phyloP scores from a whole-genome alignment of 2,329 filamentous ascomycete genomes.

The Cryphonectria naterciae region DNA sequence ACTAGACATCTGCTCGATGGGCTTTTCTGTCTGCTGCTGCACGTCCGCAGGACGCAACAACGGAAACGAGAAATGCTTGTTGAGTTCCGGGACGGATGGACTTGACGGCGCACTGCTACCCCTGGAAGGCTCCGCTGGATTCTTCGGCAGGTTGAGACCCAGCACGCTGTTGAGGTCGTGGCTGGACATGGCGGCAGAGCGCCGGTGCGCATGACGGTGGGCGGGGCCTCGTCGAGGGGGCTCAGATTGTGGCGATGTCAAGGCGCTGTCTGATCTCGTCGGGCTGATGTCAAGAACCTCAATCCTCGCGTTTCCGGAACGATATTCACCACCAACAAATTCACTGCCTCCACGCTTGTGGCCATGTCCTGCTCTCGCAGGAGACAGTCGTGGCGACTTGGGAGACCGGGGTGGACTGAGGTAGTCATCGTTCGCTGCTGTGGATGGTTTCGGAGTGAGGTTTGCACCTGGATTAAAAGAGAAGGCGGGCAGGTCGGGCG shows the following conservation, averaged over 20 bases:
- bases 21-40: slow-evolving; percentile 28
- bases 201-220: slow-evolving; percentile 69
- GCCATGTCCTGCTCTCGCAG: slow-evolving; percentile 66
- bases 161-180: slow-evolving; percentile 64
- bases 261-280: slow-evolving; percentile 65
- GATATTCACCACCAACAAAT: slow-evolving; percentile 76
- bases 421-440: slow-evolving; percentile 42
- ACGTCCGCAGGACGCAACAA: slow-evolving; percentile 25
- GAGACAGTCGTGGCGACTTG: slow-evolving; percentile 50
- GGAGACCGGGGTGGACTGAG: slow-evolving; percentile 62
- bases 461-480: slow-evolving; percentile 39
- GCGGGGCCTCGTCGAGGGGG: slow-evolving; percentile 61
- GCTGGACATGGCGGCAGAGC: slow-evolving; percentile 81
- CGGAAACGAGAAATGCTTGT: slow-evolving; percentile 34
- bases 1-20: slow-evolving; percentile 33
- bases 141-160: slow-evolving; percentile 26
- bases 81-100: slow-evolving; percentile 53
- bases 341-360: slow-evolving; percentile 85
- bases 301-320: slow-evolving; percentile 58
- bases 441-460: slow-evolving; percentile 30
- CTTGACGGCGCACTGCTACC: slow-evolving; percentile 69
- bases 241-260: slow-evolving; percentile 54
- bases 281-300: slow-evolving; percentile 70
- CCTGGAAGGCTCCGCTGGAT: slow-evolving; percentile 41
- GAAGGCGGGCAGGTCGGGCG: slow-evolving; percentile 56